Evolutionary conservation across 768 basidiomycete genomes (phyloP), one percentile per base, ranked within the genome.

Genomic region (Russula ochroleuca): DNA sequence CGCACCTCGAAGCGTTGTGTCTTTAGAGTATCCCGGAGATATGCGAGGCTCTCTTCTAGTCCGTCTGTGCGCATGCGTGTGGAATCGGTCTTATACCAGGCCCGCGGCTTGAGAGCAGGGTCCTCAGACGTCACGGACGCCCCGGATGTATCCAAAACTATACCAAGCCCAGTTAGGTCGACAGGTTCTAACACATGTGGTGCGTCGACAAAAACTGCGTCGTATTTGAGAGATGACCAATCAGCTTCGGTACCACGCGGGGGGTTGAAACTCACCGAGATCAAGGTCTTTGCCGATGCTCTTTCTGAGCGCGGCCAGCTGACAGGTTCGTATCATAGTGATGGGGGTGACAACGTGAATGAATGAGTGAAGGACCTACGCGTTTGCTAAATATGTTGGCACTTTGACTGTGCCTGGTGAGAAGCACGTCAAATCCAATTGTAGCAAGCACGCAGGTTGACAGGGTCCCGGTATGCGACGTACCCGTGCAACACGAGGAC

Each of bases 271-370:
- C 73, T 38, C 62, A 85, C 88, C 84, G 58, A 89, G 75, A 68
- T 90, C 86, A 53, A 88, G 70, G 53, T 78, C 77, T 62, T 84
- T 82, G 60, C 77, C 82, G 67, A 84, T 81, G 62, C 85, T 80
- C 73, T 87, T 88, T 41, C 87, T 78, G 40, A 90, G 76, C 2
- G 87, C 88, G n/a, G 85, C 85, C 33, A 89, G 75, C 87, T 90
- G 68, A 17, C 21, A 33, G 35, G 50, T 10, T 31, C 43, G 23
- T 53, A 33, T 48, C 28, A 28, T 10, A 15, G 21, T 43, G 40
- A 57, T 45, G 21, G n/a, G 21, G n/a, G 14, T 28, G 47, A 57
- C 47, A 58, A 14, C 28, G 61, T 51, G 62, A 28, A 35, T 51
- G 62, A 28, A 35, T 28, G 17, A 25, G 19, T 45, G 43, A 55